phyloP scores from a whole-genome alignment of 257 asterid species.

The Penstemon davidsonii region DNA sequence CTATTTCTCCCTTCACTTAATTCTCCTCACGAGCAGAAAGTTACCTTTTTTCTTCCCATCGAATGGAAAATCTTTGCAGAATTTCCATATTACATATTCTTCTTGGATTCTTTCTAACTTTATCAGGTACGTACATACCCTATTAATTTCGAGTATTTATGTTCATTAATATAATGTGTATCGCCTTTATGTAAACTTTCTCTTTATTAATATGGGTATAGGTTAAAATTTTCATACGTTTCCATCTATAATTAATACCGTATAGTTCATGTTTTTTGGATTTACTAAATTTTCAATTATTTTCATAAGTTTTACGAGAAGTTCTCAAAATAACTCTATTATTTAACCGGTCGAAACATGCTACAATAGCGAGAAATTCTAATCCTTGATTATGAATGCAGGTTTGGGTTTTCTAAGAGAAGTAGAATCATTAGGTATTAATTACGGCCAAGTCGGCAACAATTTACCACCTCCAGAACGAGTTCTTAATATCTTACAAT shows the following conservation, averaged over 20 bases:
- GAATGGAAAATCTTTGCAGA: constrained; percentile 42
- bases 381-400: constrained; percentile 11
- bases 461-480: constrained; percentile 68
- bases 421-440: constrained; percentile 69
- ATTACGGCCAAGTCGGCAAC: constrained; percentile 87
- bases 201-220: too few relatives aligned
- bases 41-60: constrained; percentile 3
- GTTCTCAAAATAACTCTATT: too few relatives aligned
- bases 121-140: constrained; percentile 32
- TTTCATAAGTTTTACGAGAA: too few relatives aligned
- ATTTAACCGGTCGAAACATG: too few relatives aligned
- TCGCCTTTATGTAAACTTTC: too few relatives aligned
- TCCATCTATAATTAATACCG: too few relatives aligned
- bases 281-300: too few relatives aligned
- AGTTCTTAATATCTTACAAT: constrained; percentile 61
- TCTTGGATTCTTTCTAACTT: constrained; percentile 29
- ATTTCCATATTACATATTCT: constrained; percentile 46
- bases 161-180: too few relatives aligned
- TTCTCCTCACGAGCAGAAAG: constrained; percentile 20
- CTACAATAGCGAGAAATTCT: too few relatives aligned
- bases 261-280: too few relatives aligned
- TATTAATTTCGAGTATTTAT: too few relatives aligned
- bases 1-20: constrained; percentile 1
- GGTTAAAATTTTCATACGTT: too few relatives aligned
- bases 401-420: constrained; percentile 34